Conservation (phyloP, 2,329 filamentous ascomycete species). For the Ophiostoma ulmi region DNA sequence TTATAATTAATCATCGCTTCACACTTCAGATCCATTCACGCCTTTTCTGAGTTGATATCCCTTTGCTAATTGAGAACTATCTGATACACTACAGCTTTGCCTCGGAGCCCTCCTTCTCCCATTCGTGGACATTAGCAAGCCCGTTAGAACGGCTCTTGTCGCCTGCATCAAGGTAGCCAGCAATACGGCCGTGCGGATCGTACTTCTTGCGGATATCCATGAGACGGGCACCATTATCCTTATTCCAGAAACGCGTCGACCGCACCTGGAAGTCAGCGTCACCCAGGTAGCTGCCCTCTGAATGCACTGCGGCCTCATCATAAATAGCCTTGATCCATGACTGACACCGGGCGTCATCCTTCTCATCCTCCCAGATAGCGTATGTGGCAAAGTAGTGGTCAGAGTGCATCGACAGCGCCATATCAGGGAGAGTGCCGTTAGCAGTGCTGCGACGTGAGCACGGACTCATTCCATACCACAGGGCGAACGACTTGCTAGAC, state of each 20-base stretch:
- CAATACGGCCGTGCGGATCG: slow-evolving; percentile 24
- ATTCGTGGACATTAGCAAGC: slow-evolving; percentile 23
- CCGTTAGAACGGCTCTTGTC: slow-evolving; percentile 21
- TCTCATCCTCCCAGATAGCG: slow-evolving; percentile 44
- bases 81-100: background rate
- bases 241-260: slow-evolving; percentile 45
- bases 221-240: slow-evolving; percentile 30
- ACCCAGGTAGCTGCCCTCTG: slow-evolving; percentile 49
- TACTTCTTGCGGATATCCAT: slow-evolving; percentile 21
- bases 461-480: slow-evolving; percentile 51
- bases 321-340: slow-evolving; percentile 44
- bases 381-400: slow-evolving; percentile 55
- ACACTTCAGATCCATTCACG: too few relatives aligned
- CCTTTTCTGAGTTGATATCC: too few relatives aligned
- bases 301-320: slow-evolving; percentile 37
- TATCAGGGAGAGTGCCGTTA: slow-evolving; percentile 34
- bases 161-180: slow-evolving; percentile 25
- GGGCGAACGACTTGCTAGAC: slow-evolving; percentile 40
- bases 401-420: slow-evolving; percentile 51
- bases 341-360: slow-evolving; percentile 42
- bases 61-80: too few relatives aligned
- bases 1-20: too few relatives aligned
- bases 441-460: slow-evolving; percentile 31
- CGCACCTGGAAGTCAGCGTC: slow-evolving; percentile 50
- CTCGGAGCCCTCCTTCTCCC: background rate